phyloP scores from a whole-genome alignment of 495 filamentous ascomycete genomes.

The Tetracladium setigerum region DNA sequence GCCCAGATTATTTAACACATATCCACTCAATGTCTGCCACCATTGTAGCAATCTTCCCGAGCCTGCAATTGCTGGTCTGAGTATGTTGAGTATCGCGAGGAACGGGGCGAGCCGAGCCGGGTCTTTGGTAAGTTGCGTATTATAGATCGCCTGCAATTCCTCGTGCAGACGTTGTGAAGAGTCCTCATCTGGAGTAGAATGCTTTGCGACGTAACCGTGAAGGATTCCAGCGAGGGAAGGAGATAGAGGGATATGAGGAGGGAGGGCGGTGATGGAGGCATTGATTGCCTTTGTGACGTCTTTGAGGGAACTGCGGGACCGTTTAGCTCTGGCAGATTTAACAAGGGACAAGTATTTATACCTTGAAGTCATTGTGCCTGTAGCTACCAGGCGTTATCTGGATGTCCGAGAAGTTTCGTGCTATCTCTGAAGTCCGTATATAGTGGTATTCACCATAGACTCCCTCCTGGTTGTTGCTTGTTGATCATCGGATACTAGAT shows the following conservation, averaged over 20 bases:
- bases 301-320: slow-evolving; percentile 41
- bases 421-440: not conserved
- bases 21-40: slow-evolving; percentile 57
- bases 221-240: slow-evolving; percentile 50
- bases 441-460: too few species aligned
- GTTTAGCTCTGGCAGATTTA: not conserved
- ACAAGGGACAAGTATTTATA: slow-evolving; percentile 1
- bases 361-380: slow-evolving; percentile 21
- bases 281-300: slow-evolving; percentile 55
- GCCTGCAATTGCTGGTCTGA: slow-evolving; percentile 50
- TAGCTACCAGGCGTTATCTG: not conserved
- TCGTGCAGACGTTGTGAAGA: slow-evolving; percentile 57
- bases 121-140: slow-evolving; percentile 43
- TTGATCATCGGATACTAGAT: too few species aligned
- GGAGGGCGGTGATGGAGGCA: slow-evolving; percentile 40
- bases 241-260: slow-evolving; percentile 47
- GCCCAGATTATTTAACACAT: slow-evolving; percentile 47
- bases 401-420: not conserved
- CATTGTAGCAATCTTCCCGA: slow-evolving; percentile 49
- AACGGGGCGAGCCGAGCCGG: slow-evolving; percentile 52
- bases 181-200: slow-evolving; percentile 48
- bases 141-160: slow-evolving; percentile 54
- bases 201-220: slow-evolving; percentile 52
- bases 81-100: slow-evolving; percentile 47
- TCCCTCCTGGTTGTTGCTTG: too few species aligned